Percentiles rank a stretch among this genome's conserved stretches.
These are phyloP conservation scores for Russula lepida DNA, from an alignment of 768 basidiomycete species.

Conservation along the genomic window DNA sequence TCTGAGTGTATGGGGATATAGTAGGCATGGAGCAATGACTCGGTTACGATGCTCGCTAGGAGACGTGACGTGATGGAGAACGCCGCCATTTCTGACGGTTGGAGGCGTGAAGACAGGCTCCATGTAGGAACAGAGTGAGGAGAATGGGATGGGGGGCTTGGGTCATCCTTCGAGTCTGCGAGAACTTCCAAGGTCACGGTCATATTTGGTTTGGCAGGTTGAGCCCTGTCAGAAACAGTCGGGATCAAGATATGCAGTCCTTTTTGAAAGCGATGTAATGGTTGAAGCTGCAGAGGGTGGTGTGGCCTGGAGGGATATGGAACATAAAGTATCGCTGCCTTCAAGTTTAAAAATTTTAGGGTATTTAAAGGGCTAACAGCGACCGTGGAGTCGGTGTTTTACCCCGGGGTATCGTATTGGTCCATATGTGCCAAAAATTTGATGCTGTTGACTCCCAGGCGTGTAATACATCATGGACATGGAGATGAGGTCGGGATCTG, in stretches of 20 bases:
- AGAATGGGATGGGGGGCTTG: not conserved
- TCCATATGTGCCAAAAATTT: not conserved
- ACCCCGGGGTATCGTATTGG: not conserved
- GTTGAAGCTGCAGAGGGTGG: not conserved
- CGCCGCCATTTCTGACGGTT: constrained; percentile 25
- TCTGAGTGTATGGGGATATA: constrained; percentile 30
- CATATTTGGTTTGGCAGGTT: not conserved
- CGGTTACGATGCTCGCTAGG: constrained; percentile 42
- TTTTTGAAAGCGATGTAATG: not conserved
- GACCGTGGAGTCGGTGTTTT: not conserved
- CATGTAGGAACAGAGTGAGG: not conserved
- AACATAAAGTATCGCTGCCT: not conserved
- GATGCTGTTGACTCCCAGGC: not conserved
- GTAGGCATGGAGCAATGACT: constrained; percentile 37
- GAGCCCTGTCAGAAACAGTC: not conserved
- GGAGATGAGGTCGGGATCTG: too few species aligned
- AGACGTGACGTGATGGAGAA: constrained; percentile 44
- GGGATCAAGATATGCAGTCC: not conserved
- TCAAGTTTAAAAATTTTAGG: not conserved
- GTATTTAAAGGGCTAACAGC: not conserved
- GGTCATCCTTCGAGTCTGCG: not conserved
- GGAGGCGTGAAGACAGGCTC: constrained; percentile 1
- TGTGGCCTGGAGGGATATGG: not conserved
- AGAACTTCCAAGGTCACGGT: not conserved
- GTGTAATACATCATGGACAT: too few species aligned